These are phyloP conservation scores for Cornus suecica DNA, from an alignment of 148 eudicot species.

Conservation along the genomic window DNA sequence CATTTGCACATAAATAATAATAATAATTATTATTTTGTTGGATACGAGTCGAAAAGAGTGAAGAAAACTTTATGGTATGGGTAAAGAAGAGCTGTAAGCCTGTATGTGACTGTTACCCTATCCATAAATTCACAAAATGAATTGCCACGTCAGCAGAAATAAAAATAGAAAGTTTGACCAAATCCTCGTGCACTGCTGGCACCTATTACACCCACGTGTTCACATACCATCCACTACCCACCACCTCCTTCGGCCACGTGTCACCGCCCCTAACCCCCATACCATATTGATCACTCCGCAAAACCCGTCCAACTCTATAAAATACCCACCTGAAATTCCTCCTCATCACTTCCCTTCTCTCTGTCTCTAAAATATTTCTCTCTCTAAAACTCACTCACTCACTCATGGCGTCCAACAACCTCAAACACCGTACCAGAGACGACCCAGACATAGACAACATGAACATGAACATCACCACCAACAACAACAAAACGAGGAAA, in stretches of 20 bases:
- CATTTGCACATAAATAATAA: too few species aligned
- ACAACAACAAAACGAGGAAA: slow-evolving; percentile 1
- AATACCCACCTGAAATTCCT: slow-evolving; percentile 9
- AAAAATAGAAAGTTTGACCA: too few species aligned
- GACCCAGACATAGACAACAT: slow-evolving; percentile 10
- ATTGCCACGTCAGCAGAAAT: too few species aligned
- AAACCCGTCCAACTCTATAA: slow-evolving; percentile 8
- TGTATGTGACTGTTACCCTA: too few species aligned
- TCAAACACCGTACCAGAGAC: slow-evolving; percentile 37
- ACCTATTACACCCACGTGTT: slow-evolving; percentile 20
- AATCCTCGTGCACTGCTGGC: too few species aligned
- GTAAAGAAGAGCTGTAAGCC: too few species aligned
- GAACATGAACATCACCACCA: too few species aligned
- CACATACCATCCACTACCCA: not conserved
- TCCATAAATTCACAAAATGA: too few species aligned
- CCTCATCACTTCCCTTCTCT: not conserved
- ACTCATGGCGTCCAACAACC: slow-evolving; percentile 36
- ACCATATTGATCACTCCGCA: not conserved
- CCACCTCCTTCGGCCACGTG: slow-evolving; percentile 25
- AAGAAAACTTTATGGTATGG: too few species aligned
- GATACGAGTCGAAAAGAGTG: too few species aligned
- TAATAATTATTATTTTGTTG: too few species aligned
- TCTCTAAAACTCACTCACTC: too few species aligned
- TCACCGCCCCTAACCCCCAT: not conserved
- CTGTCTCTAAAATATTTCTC: not conserved